These are phyloP conservation scores for Sonneratia caseolaris DNA, from an alignment of 345 rosid species.

Conservation along the genomic window DNA sequence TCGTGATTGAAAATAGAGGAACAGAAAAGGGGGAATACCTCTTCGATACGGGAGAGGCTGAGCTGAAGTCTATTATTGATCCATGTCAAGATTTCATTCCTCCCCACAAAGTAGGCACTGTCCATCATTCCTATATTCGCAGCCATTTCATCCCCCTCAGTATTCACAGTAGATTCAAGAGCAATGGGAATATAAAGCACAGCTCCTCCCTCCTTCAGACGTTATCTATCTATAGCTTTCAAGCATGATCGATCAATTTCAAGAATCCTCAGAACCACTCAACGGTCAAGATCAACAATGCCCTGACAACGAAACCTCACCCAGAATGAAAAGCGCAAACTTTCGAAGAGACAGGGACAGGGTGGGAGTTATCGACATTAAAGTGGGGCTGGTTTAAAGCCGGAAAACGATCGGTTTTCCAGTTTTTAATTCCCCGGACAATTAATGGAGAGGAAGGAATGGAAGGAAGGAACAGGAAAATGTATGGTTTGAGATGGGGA, in stretches of 20 bases:
- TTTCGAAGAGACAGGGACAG: neutral
- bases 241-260: neutral
- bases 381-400: neutral
- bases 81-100: constrained; percentile 91
- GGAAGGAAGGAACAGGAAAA: neutral
- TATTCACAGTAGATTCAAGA: neutral
- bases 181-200: neutral
- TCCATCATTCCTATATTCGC: constrained; percentile 95
- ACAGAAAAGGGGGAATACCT: constrained; percentile 26
- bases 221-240: neutral
- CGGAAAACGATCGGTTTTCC: neutral
- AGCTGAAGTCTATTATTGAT: constrained; percentile 85
- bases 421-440: constrained; percentile 3
- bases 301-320: neutral
- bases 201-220: neutral
- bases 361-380: neutral
- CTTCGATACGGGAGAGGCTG: constrained; percentile 85
- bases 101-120: constrained; percentile 92
- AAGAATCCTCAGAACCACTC: neutral
- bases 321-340: neutral
- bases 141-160: constrained; percentile 37
- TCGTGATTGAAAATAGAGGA: neutral
- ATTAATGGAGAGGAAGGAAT: neutral
- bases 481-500: neutral
- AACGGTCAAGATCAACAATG: neutral